Conservation (phyloP, 2,329 filamentous ascomycete genomes). For the Aspergillus latus region DNA sequence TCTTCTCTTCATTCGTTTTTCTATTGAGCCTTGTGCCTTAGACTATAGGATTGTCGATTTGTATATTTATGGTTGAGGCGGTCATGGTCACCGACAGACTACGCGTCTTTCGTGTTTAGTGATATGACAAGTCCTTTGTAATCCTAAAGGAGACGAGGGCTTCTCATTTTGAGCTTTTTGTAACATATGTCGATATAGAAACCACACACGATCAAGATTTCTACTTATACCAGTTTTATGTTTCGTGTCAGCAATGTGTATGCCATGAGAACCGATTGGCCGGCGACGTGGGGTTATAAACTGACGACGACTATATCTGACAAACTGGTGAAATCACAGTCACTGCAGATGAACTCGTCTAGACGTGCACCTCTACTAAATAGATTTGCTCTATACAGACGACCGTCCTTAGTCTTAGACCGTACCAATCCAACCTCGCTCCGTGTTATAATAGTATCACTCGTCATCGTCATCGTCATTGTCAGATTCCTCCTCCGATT, state of each 20-base stretch:
- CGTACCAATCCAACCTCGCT: background rate
- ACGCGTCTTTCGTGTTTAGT: background rate
- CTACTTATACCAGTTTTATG: background rate
- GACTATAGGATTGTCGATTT: background rate
- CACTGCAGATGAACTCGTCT: background rate
- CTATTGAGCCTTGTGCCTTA: background rate
- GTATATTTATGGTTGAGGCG: constrained; percentile 1
- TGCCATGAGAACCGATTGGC: too few relatives aligned
- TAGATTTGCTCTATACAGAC: background rate
- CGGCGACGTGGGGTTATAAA: too few relatives aligned
- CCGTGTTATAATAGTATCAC: background rate
- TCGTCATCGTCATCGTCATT: background rate
- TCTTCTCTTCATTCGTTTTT: background rate
- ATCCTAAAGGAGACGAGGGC: background rate
- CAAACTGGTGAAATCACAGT: background rate
- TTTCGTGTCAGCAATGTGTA: too few relatives aligned
- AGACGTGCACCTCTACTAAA: background rate
- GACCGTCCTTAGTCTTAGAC: background rate
- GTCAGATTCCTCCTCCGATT: background rate
- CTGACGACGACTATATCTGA: background rate
- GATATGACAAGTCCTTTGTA: background rate
- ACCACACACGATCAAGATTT: background rate
- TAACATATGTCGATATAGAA: constrained; percentile 18
- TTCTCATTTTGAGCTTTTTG: constrained; percentile 9
- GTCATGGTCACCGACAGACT: background rate